Evolutionary conservation across 2,329 filamentous ascomycete genomes (phyloP).

Genomic region (Hymenoscyphus fraxineus): DNA sequence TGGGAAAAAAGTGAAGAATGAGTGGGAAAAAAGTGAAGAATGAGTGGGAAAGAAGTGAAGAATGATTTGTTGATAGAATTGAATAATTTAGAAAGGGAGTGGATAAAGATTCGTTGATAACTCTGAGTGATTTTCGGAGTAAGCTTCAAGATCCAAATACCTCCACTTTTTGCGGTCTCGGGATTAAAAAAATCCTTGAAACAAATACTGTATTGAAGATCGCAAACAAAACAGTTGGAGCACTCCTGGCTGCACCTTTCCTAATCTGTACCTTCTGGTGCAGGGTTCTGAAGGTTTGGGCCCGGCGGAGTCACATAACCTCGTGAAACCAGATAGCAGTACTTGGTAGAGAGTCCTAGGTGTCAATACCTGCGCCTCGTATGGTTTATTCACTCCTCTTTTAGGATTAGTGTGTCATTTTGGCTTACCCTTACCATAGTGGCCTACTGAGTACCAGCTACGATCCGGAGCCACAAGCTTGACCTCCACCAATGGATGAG

Average conservation of each 20-base stretch:
- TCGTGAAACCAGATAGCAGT: not conserved
- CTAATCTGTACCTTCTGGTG: not conserved
- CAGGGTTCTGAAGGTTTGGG: not conserved
- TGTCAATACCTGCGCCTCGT: not conserved
- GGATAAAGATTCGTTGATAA: not conserved
- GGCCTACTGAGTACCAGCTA: too few relatives aligned
- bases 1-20: too few relatives aligned
- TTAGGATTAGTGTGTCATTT: too few relatives aligned
- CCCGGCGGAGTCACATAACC: not conserved
- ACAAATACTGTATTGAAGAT: not conserved
- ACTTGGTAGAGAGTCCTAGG: not conserved
- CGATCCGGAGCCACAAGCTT: too few relatives aligned
- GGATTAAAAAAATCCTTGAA: not conserved
- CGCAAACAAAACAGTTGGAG: not conserved
- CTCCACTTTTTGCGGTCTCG: not conserved
- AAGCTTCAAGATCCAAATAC: not conserved
- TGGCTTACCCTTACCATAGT: too few relatives aligned
- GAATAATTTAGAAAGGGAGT: too few relatives aligned
- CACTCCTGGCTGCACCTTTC: not conserved
- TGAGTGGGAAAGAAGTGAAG: too few relatives aligned
- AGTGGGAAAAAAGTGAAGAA: too few relatives aligned
- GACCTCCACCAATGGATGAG: too few relatives aligned
- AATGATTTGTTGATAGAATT: too few relatives aligned
- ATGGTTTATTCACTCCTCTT: not conserved
- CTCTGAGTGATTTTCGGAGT: not conserved